phyloP scores from a whole-genome alignment of 805 yeast genomes.

The Wickerhamomyces mucosus region DNA sequence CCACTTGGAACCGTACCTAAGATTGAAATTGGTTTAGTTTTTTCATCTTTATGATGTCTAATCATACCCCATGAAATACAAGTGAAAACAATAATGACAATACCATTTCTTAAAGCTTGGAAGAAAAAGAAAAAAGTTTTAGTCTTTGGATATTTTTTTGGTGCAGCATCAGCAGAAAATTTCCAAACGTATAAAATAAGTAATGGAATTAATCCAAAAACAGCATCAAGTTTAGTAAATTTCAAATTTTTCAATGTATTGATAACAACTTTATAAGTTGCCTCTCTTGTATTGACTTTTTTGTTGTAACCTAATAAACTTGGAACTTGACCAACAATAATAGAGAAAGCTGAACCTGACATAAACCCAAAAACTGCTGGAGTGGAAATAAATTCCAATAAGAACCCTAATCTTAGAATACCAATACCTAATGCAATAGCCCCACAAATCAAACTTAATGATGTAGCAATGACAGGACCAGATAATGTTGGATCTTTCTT shows the following conservation, averaged over 20 bases:
- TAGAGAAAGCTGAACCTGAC: slow-evolving; percentile 87
- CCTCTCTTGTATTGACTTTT: slow-evolving; percentile 58
- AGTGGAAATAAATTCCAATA: slow-evolving; percentile 79
- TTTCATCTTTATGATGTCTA: slow-evolving; percentile 33
- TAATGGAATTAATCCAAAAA: slow-evolving; percentile 74
- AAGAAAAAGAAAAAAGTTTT: slow-evolving; percentile 52
- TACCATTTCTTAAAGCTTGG: slow-evolving; percentile 71
- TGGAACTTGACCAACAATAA: slow-evolving; percentile 80
- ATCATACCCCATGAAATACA: slow-evolving; percentile 74
- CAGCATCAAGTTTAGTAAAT: slow-evolving; percentile 69
- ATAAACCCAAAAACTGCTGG: slow-evolving; percentile 94
- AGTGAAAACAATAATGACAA: slow-evolving; percentile 75
- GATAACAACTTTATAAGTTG: slow-evolving; percentile 64
- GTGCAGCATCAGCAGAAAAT: slow-evolving; percentile 47
- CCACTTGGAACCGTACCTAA: slow-evolving; percentile 82
- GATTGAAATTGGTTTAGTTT: slow-evolving; percentile 34
- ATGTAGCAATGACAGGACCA: slow-evolving; percentile 73
- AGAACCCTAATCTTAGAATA: slow-evolving; percentile 72
- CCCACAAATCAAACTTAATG: slow-evolving; percentile 75
- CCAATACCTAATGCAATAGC: slow-evolving; percentile 79
- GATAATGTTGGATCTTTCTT: slow-evolving; percentile 35
- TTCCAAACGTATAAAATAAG: slow-evolving; percentile 68
- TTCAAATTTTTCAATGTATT: slow-evolving; percentile 64
- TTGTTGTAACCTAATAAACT: slow-evolving; percentile 68
- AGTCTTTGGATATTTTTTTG: slow-evolving; percentile 53